phyloP scores from a whole-genome alignment of 1,139 yeast species.

The Arxiozyma slooffiae region DNA sequence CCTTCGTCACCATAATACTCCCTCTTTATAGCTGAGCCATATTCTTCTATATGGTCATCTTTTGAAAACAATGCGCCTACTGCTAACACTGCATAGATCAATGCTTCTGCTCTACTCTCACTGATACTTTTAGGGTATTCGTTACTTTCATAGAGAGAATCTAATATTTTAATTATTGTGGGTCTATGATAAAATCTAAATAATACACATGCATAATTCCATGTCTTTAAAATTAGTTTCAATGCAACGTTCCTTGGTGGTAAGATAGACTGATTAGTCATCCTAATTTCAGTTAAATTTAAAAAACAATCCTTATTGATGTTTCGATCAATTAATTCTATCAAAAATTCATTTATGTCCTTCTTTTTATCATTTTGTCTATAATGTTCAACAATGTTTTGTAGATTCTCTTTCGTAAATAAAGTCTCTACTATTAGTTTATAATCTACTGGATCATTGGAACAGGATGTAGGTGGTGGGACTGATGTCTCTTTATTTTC shows the following conservation, averaged over 20 bases:
- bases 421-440: conserved; percentile 8
- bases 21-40: conserved; percentile 36
- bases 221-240: conserved; percentile 61
- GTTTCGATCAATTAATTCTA: conserved; percentile 3
- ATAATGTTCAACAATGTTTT: conserved; percentile 4
- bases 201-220: conserved; percentile 79
- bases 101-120: conserved; percentile 68
- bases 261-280: conserved; percentile 23
- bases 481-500: not conserved
- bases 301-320: not conserved
- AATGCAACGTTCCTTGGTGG: conserved; percentile 70
- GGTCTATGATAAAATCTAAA: conserved; percentile 83
- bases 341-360: conserved; percentile 5
- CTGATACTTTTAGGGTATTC: conserved; percentile 49
- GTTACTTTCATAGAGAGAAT: conserved; percentile 53
- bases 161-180: conserved; percentile 50
- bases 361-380: not conserved
- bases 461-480: conserved; percentile 2
- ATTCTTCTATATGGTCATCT: conserved; percentile 36
- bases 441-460: conserved; percentile 5
- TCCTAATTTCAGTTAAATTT: conserved; percentile 1
- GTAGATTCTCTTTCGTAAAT: conserved; percentile 6
- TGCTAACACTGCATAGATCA: conserved; percentile 62
- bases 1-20: conserved; percentile 63
- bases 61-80: conserved; percentile 62